Percentiles rank a stretch among this genome's conserved stretches.
Conservation (phyloP, 1,284 basidiomycete species). For the Papiliotrema nemorosa region DNA sequence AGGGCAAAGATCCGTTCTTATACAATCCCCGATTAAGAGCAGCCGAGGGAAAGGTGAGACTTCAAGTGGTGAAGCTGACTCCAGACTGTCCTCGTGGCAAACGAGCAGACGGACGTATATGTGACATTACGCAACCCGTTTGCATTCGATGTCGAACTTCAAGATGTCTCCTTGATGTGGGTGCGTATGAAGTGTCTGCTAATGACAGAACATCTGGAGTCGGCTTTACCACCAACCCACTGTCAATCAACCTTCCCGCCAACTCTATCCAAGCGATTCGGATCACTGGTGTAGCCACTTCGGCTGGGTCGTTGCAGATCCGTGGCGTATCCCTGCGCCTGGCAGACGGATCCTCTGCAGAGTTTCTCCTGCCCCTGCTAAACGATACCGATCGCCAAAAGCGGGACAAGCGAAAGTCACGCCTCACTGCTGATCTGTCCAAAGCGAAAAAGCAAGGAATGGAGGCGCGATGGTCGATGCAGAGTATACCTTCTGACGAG, state of each 20-base stretch:
- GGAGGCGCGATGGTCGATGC: constrained; percentile 25
- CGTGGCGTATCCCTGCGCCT: constrained; percentile 75
- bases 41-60: constrained; percentile 59
- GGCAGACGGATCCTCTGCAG: constrained; percentile 65
- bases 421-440: constrained; percentile 54
- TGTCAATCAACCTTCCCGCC: constrained; percentile 64
- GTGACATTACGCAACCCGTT: constrained; percentile 87
- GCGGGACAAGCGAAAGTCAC: constrained; percentile 48
- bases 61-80: constrained; percentile 29
- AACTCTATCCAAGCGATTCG: constrained; percentile 69
- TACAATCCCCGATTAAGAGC: constrained; percentile 72
- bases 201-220: constrained; percentile 71
- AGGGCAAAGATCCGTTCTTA: constrained; percentile 66
- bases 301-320: constrained; percentile 65
- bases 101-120: constrained; percentile 75
- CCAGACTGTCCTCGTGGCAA: constrained; percentile 69
- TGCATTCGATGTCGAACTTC: constrained; percentile 81
- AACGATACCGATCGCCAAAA: constrained; percentile 65
- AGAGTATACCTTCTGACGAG: background rate
- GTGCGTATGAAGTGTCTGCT: constrained; percentile 13
- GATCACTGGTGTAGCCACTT: constrained; percentile 64
- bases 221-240: constrained; percentile 63
- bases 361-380: constrained; percentile 71
- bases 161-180: constrained; percentile 75
- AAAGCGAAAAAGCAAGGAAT: constrained; percentile 37